A percentile compares a stretch with the other conserved stretches of the same genome.
Conservation (phyloP, 192 early-diverging fungal genomes). For the Gamsiella multidivaricata region DNA sequence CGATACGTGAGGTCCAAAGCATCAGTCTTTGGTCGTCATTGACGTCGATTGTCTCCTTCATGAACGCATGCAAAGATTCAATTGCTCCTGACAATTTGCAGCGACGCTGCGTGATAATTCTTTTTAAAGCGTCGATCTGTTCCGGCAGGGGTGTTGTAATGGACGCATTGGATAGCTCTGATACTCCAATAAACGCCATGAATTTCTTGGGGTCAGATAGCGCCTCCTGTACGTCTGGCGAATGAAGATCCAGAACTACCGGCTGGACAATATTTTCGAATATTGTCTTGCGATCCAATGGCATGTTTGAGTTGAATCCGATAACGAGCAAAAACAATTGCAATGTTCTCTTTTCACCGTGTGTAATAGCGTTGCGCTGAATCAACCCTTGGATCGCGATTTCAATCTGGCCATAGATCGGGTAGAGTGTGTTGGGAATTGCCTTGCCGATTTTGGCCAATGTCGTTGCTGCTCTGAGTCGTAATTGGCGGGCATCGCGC, state of each 20-base stretch:
- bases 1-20: conserved; percentile 18
- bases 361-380: conserved; percentile 7
- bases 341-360: conserved; percentile 18
- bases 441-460: conserved; percentile 41
- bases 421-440: conserved; percentile 43
- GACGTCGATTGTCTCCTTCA: conserved; percentile 38
- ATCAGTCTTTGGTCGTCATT: conserved; percentile 4
- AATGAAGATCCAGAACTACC: conserved; percentile 12
- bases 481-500: conserved; percentile 18
- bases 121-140: conserved; percentile 7
- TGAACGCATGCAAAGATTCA: conserved; percentile 25
- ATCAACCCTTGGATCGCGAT: conserved; percentile 18
- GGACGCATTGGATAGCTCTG: conserved; percentile 9
- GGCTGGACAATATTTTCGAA: conserved; percentile 36
- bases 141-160: not conserved
- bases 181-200: conserved; percentile 33
- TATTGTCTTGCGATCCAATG: conserved; percentile 3
- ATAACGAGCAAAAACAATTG: conserved; percentile 34
- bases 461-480: conserved; percentile 25
- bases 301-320: conserved; percentile 29
- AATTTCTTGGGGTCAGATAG: conserved; percentile 24
- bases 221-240: not conserved
- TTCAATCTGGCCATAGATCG: conserved; percentile 40
- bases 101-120: conserved; percentile 6
- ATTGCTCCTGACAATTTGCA: conserved; percentile 17